These are phyloP conservation scores for Tetraselmis chui DNA, from an alignment of 139 green algal genomes.

Conservation along the genomic window DNA sequence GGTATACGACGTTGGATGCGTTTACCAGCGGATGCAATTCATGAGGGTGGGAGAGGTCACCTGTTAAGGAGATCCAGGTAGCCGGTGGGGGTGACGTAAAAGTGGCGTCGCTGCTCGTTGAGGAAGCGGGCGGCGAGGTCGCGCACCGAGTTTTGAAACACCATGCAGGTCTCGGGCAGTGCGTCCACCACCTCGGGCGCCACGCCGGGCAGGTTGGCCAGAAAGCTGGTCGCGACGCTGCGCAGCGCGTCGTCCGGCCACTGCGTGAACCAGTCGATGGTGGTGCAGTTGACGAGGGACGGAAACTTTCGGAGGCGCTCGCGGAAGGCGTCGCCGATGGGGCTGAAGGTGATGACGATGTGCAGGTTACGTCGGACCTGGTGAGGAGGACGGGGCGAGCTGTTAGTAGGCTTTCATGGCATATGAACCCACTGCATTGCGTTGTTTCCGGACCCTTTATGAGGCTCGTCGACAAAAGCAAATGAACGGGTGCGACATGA, in stretches of 20 bases:
- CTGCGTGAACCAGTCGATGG: constrained; percentile 62
- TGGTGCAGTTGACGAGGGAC: constrained; percentile 73
- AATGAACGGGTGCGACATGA: no score
- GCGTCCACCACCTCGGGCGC: not conserved
- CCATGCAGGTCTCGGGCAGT: constrained; percentile 18
- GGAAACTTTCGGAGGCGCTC: constrained; percentile 69
- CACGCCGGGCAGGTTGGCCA: constrained; percentile 22
- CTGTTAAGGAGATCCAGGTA: constrained; percentile 53
- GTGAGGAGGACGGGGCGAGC: no score
- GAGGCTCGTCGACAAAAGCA: no score
- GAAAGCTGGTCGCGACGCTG: constrained; percentile 26
- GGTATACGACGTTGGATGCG: no score
- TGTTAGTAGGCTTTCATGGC: no score
- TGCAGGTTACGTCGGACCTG: constrained; percentile 61
- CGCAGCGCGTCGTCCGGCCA: constrained; percentile 39
- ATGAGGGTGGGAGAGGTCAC: no score
- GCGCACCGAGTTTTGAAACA: constrained; percentile 27
- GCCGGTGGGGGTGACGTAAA: constrained; percentile 63
- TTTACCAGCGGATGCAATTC: no score
- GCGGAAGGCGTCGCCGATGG: constrained; percentile 60
- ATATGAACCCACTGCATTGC: no score
- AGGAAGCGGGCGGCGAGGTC: constrained; percentile 25
- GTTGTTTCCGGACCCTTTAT: no score
- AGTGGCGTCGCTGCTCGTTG: constrained; percentile 32
- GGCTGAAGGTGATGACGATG: constrained; percentile 61